phyloP scores from a whole-genome alignment of 129 eudicot genomes.

The Sambucus nigra region DNA sequence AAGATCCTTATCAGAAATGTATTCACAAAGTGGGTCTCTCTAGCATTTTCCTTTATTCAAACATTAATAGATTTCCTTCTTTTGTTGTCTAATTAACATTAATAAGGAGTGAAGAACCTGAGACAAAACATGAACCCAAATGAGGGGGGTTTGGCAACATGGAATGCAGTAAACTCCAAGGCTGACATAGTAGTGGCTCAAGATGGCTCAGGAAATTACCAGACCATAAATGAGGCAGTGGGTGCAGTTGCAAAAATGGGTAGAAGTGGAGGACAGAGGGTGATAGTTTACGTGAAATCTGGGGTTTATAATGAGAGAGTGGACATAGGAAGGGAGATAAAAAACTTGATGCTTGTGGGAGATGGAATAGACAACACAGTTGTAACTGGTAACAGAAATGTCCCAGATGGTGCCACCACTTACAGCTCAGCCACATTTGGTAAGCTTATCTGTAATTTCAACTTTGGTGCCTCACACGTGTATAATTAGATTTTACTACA shows the following conservation, averaged over 20 bases:
- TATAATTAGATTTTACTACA: too few species aligned
- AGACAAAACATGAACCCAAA: background rate
- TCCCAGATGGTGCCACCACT: slow-evolving; percentile 39
- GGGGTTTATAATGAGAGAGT: slow-evolving; percentile 43
- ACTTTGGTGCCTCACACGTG: too few species aligned
- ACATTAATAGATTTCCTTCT: too few species aligned
- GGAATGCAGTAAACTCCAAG: slow-evolving; percentile 31
- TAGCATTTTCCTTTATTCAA: too few species aligned
- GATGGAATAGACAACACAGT: slow-evolving; percentile 47
- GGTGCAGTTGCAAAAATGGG: slow-evolving; percentile 18
- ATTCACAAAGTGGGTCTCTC: too few species aligned
- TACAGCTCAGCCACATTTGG: slow-evolving; percentile 43
- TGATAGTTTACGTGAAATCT: slow-evolving; percentile 37
- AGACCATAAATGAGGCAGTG: slow-evolving; percentile 33
- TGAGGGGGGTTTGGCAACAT: slow-evolving; percentile 27
- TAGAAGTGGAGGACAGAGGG: slow-evolving; percentile 10
- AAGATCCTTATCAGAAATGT: too few species aligned
- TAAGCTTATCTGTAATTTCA: too few species aligned
- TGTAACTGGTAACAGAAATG: slow-evolving; percentile 31
- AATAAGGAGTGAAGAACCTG: background rate
- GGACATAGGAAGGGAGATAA: slow-evolving; percentile 26
- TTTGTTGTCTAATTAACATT: background rate
- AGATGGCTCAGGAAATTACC: slow-evolving; percentile 40
- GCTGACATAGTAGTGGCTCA: slow-evolving; percentile 48
- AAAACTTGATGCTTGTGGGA: slow-evolving; percentile 40